phyloP scores from a whole-genome alignment of 2,329 filamentous ascomycete species.

The Arthrinium phaeospermum region DNA sequence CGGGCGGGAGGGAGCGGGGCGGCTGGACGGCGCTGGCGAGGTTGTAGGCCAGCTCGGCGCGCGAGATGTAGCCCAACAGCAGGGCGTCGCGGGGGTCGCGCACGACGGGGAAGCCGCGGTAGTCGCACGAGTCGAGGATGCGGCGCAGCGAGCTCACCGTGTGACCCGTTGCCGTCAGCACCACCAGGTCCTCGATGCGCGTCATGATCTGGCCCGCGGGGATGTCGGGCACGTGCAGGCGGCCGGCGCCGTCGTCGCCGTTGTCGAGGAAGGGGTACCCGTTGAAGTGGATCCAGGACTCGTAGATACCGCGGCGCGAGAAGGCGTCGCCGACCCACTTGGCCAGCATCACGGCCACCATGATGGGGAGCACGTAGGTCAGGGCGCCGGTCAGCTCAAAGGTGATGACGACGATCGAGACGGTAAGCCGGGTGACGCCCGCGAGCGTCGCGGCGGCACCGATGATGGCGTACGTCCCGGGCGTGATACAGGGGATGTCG shows the following conservation, averaged over 20 bases:
- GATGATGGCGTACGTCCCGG: conserved; percentile 95
- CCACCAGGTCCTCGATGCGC: conserved; percentile 84
- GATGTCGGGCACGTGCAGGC: conserved; percentile 72
- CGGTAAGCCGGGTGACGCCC: conserved; percentile 93
- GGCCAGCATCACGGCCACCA: conserved; percentile 97
- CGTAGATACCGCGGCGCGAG: conserved; percentile 91
- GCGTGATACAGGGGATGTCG: conserved; percentile 86
- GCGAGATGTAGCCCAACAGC: conserved; percentile 90
- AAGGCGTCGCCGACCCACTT: conserved; percentile 99
- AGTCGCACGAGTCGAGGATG: conserved; percentile 75
- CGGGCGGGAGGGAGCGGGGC: conserved; percentile 65
- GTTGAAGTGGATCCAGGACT: conserved; percentile 96
- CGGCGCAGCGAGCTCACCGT: conserved; percentile 77
- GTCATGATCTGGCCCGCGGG: conserved; percentile 92
- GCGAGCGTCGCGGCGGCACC: conserved; percentile 93
- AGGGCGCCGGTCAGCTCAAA: conserved; percentile 97
- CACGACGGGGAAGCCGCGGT: conserved; percentile 92
- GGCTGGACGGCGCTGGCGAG: conserved; percentile 65
- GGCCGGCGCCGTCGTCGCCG: conserved; percentile 68
- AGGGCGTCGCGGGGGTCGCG: conserved; percentile 77
- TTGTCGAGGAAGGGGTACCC: conserved; percentile 96
- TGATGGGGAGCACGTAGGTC: conserved; percentile 96
- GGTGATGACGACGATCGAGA: conserved; percentile 99
- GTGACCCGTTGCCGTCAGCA: conserved; percentile 86
- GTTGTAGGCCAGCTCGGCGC: conserved; percentile 86